Evolutionary conservation across 305 asterid genomes (phyloP).

Genomic region (Solanum hybrid): DNA sequence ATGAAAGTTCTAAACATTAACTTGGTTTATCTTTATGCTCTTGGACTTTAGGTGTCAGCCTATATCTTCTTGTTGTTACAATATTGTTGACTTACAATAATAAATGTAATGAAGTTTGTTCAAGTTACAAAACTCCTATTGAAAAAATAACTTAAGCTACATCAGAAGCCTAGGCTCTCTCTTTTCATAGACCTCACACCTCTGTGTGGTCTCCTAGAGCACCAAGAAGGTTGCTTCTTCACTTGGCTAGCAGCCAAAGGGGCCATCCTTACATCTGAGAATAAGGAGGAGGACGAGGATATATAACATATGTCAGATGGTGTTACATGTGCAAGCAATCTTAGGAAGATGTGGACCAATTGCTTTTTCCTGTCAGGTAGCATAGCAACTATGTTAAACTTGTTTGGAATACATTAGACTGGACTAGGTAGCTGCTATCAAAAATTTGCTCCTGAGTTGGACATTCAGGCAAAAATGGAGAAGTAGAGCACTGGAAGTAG

Average conservation of each 20-base stretch:
- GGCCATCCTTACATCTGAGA: neutral
- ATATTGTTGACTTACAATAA: neutral
- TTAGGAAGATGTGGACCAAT: neutral
- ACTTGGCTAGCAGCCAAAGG: neutral
- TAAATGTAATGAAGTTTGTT: neutral
- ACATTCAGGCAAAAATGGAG: neutral
- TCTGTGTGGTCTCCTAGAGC: neutral
- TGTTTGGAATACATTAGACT: neutral
- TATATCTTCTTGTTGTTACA: neutral
- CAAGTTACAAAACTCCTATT: no score
- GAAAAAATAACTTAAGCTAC: neutral
- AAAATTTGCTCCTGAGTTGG: neutral
- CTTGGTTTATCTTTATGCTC: neutral
- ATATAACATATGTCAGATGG: neutral
- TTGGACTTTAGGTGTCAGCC: neutral
- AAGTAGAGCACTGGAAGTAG: neutral
- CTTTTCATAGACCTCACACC: neutral
- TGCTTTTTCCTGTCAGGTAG: neutral
- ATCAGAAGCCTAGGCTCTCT: neutral
- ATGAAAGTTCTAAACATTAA: neutral
- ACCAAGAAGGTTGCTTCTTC: neutral
- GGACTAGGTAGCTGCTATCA: neutral
- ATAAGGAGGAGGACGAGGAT: neutral
- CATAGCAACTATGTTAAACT: neutral
- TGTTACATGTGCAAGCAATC: neutral